Conservation (phyloP, 2,329 filamentous ascomycete genomes). For the Bretziella fagacearum region DNA sequence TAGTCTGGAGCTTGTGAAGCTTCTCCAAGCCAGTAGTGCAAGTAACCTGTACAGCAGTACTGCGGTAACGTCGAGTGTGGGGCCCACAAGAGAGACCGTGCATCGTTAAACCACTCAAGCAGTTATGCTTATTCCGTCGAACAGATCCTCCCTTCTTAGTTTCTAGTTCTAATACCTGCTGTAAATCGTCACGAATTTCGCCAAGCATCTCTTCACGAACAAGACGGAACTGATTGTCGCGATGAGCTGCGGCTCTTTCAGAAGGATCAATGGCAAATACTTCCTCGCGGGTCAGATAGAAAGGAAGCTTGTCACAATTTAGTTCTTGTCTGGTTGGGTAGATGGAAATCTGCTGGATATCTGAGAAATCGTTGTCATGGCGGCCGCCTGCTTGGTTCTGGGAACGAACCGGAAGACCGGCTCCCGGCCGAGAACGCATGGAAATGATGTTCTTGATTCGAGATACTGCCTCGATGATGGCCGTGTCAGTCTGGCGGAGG, state of each 20-base stretch:
- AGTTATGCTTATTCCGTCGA: constrained; percentile 30
- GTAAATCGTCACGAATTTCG: constrained; percentile 45
- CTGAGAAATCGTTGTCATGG: constrained; percentile 53
- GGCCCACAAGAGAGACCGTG: too few species aligned
- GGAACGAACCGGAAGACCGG: background rate
- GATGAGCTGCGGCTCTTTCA: constrained; percentile 30
- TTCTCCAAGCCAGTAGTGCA: too few species aligned
- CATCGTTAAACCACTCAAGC: too few species aligned
- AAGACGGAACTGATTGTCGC: constrained; percentile 57
- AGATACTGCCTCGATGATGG: background rate
- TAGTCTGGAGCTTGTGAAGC: too few species aligned
- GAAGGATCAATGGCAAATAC: constrained; percentile 25
- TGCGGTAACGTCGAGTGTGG: too few species aligned
- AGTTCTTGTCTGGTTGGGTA: constrained; percentile 52
- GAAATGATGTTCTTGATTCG: constrained; percentile 3
- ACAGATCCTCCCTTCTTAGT: too few species aligned
- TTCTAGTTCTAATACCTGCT: too few species aligned
- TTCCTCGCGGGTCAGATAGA: constrained; percentile 35
- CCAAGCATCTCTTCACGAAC: constrained; percentile 54
- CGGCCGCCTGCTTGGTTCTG: constrained; percentile 39
- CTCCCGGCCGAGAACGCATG: too few species aligned
- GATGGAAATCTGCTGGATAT: constrained; percentile 45
- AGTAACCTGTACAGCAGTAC: too few species aligned
- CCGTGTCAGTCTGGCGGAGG: too few species aligned
- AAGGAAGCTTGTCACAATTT: constrained; percentile 32